Conservation (phyloP, 805 yeast species). For the Kuraishia ogatae region DNA sequence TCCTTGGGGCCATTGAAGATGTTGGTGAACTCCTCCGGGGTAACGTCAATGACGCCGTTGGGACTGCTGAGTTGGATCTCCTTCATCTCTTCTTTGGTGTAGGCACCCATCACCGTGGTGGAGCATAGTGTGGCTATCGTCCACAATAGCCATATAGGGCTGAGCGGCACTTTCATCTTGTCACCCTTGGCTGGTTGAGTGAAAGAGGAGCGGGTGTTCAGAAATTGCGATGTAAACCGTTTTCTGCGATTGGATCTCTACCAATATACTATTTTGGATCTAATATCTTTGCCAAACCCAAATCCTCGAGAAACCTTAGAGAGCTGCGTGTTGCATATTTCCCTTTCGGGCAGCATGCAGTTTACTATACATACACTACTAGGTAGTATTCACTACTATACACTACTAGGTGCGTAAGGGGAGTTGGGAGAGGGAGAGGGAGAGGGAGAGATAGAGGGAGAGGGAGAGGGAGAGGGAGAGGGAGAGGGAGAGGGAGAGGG, state of each 20-base stretch:
- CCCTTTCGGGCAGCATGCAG: background rate
- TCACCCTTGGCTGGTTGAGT: background rate
- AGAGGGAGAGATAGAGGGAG: no score
- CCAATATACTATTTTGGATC: background rate
- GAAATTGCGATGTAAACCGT: background rate
- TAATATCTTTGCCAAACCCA: background rate
- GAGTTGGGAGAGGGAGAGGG: no score
- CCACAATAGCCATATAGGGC: background rate
- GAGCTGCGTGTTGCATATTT: background rate
- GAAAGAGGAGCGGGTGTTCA: background rate
- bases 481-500: no score
- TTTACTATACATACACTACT: background rate
- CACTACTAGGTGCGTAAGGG: no score
- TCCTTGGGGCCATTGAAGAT: constrained; percentile 40
- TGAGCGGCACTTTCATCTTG: background rate
- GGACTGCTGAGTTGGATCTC: constrained; percentile 7
- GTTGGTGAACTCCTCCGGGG: constrained; percentile 28
- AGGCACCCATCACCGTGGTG: constrained; percentile 4
- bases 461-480: no score
- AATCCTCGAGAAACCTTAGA: background rate
- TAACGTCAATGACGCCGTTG: constrained; percentile 32
- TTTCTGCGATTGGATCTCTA: background rate
- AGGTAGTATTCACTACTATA: no score
- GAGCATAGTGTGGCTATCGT: background rate
- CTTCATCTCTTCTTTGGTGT: constrained; percentile 10